Conservation (phyloP, 169 alveolate species). For the Cryptosporidium tyzzeri region DNA sequence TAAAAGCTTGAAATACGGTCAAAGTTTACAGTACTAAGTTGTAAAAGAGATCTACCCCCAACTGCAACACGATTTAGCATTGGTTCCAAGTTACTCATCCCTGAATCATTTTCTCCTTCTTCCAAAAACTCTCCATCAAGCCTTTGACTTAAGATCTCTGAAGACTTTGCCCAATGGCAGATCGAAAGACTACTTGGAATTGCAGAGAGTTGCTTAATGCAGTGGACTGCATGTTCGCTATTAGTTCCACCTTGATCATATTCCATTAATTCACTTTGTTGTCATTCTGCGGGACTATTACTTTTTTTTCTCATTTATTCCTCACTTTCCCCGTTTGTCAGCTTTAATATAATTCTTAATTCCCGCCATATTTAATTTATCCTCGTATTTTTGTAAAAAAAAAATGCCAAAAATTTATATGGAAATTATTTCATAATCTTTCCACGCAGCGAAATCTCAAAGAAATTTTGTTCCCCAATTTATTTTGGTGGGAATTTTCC, state of each 20-base stretch:
- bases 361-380: background rate
- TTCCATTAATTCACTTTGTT: slow-evolving; percentile 21
- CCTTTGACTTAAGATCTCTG: slow-evolving; percentile 14
- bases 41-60: slow-evolving; percentile 60
- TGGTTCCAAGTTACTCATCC: slow-evolving; percentile 16
- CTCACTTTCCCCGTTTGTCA: background rate
- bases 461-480: background rate
- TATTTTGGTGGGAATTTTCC: background rate
- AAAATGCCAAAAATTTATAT: background rate
- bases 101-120: slow-evolving; percentile 7
- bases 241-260: slow-evolving; percentile 15
- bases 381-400: background rate
- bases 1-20: slow-evolving; percentile 41
- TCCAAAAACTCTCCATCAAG: slow-evolving; percentile 21
- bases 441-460: background rate
- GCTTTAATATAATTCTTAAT: too few relatives aligned
- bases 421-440: background rate
- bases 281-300: slow-evolving; percentile 2
- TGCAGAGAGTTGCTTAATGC: slow-evolving; percentile 28
- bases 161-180: slow-evolving; percentile 58
- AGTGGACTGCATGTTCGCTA: slow-evolving; percentile 2
- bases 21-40: slow-evolving; percentile 46
- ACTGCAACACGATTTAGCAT: slow-evolving; percentile 53
- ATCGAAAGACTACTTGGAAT: slow-evolving; percentile 67
- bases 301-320: background rate